Evolutionary conservation across 1,284 basidiomycete genomes (phyloP).

Genomic region (Ustilago hordei): DNA sequence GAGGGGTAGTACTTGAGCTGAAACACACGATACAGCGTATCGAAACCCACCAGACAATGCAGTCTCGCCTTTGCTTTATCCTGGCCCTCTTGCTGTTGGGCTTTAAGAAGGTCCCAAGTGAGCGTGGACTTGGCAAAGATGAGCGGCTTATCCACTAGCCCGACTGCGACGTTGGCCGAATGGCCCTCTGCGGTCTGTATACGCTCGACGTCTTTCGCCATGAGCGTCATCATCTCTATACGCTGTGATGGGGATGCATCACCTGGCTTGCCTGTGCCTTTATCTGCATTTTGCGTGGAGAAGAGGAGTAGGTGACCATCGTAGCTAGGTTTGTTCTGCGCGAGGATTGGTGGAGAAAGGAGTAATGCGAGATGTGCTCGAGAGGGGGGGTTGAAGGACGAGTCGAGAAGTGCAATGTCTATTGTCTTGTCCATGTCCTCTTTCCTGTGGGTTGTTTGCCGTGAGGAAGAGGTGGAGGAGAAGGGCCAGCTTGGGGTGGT

Average conservation of each 20-base stretch:
- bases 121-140: slow-evolving; percentile 84
- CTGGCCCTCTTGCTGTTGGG: slow-evolving; percentile 5
- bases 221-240: slow-evolving; percentile 68
- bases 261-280: slow-evolving; percentile 75
- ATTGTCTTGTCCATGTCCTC: neutral
- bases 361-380: slow-evolving; percentile 85
- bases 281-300: slow-evolving; percentile 90
- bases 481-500: slow-evolving; percentile 38
- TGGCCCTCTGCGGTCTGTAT: slow-evolving; percentile 19
- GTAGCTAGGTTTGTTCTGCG: slow-evolving; percentile 70
- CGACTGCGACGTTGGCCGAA: slow-evolving; percentile 78
- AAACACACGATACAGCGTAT: slow-evolving; percentile 88
- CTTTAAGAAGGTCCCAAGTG: slow-evolving; percentile 73
- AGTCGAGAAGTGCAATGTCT: slow-evolving; percentile 79
- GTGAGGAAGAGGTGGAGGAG: slow-evolving; percentile 7
- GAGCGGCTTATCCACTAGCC: slow-evolving; percentile 85
- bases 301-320: slow-evolving; percentile 85
- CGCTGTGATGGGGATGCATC: slow-evolving; percentile 73
- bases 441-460: neutral
- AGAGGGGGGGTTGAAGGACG: slow-evolving; percentile 94
- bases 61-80: slow-evolving; percentile 64
- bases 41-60: slow-evolving; percentile 83
- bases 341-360: slow-evolving; percentile 71
- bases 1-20: slow-evolving; percentile 80
- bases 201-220: slow-evolving; percentile 61